A percentile compares a stretch with the other conserved stretches of the same genome.
phyloP scores from a whole-genome alignment of 805 yeast species.

The Saturnispora ahearnii region DNA sequence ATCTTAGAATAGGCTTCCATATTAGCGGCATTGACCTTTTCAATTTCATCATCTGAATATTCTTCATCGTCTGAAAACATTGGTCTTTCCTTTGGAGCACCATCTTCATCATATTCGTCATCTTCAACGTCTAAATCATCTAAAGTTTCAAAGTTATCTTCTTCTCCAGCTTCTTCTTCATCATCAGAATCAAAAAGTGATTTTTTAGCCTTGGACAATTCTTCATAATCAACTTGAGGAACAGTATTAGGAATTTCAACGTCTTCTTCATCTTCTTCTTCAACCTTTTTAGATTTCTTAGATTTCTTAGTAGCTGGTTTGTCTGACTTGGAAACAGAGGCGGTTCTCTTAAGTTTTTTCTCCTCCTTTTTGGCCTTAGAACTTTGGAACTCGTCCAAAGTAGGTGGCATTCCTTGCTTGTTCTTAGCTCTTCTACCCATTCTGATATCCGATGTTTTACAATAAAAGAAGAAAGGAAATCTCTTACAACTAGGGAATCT shows the following conservation, averaged over 20 bases:
- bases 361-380: constrained; percentile 34
- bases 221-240: constrained; percentile 63
- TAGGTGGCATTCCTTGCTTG: constrained; percentile 89
- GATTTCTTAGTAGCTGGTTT: constrained; percentile 20
- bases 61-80: constrained; percentile 74
- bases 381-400: constrained; percentile 70
- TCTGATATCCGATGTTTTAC: neutral
- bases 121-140: constrained; percentile 23
- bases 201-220: constrained; percentile 59
- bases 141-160: constrained; percentile 25
- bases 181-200: constrained; percentile 68
- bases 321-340: constrained; percentile 22
- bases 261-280: constrained; percentile 24
- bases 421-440: constrained; percentile 94
- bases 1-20: constrained; percentile 70
- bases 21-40: constrained; percentile 66
- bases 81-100: constrained; percentile 51
- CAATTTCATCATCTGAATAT: constrained; percentile 55
- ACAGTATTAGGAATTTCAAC: constrained; percentile 38
- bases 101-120: constrained; percentile 37
- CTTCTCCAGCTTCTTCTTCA: constrained; percentile 44
- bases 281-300: constrained; percentile 15
- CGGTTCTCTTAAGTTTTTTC: constrained; percentile 26
- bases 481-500: neutral
- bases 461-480: neutral